Evolutionary conservation across 164 flowering plant species (phyloP), one percentile per base, ranked within the genome.

Genomic region (Kalanchoe fedtschenkoi): DNA sequence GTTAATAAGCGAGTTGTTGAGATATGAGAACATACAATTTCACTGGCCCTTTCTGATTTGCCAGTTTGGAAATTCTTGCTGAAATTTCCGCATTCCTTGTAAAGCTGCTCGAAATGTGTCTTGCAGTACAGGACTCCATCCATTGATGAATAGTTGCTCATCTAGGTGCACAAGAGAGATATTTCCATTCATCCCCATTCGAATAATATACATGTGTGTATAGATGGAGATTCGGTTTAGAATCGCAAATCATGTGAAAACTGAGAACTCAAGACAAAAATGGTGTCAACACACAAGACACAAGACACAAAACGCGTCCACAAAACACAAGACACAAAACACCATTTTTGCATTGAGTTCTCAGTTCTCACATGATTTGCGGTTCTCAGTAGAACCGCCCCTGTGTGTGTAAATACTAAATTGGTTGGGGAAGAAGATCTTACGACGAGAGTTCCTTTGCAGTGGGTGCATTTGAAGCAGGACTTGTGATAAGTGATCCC

Each of bases 101-200:
- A 84, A 29, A 84, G 87, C 37, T 84, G 90, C 73, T 84, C 87
- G 59, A 84, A 84, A 59, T 84, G 90, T 63, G 87, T 38, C 70
- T 80, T 82, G 80, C 90, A 84, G 67, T 80, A 84, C 32, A 84
- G 81, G 65, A 80, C 81, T 55, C 90, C 90, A 75, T 82, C 90
- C 90, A 84, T 84, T 68, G 85, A 84, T 7, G 87, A 84, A 68
- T 84, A 84, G 80, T 77, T 84, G 85, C 85, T 80, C 78, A 75
- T 73, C 77, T 78, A n/a, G n/a, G n/a, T n/a, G 51, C 62, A n/a
- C 35, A 60, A 53, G 28, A 44, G 66, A 69, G 66, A 65, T 64
- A n/a, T 14, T 44, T 3, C 22, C 2, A 17, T 59, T 19, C 39
- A 19, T 9, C 0, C 29, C 15, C 24, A 34, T 9, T 24, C 24